These are phyloP conservation scores for Hemerocallis citrina DNA, from an alignment of 106 monocot species.

Conservation along the genomic window DNA sequence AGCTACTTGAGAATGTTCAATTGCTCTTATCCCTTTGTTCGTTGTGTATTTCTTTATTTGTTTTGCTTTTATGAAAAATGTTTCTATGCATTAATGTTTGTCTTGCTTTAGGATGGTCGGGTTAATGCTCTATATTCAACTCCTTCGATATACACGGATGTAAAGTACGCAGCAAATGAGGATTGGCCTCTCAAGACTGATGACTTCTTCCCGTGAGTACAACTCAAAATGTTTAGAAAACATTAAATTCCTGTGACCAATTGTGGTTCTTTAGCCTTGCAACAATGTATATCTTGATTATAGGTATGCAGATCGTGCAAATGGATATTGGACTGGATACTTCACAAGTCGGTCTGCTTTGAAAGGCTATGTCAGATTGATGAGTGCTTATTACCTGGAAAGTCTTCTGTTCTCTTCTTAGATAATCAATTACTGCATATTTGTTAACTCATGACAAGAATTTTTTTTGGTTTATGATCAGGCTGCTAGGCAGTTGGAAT, in stretches of 20 bases:
- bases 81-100: constrained; percentile 3
- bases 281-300: constrained; percentile 9
- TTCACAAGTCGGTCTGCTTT: constrained; percentile 91
- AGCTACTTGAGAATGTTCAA: too few species aligned
- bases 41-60: too few species aligned
- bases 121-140: constrained; percentile 97
- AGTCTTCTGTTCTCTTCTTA: constrained; percentile 6
- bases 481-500: constrained; percentile 93
- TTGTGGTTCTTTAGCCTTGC: not conserved
- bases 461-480: constrained; percentile 16
- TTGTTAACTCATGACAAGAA: not conserved
- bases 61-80: too few species aligned
- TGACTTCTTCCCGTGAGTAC: constrained; percentile 94
- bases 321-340: constrained; percentile 98
- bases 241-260: not conserved
- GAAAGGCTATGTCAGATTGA: constrained; percentile 78
- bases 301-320: constrained; percentile 90
- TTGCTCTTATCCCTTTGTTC: too few species aligned
- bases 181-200: constrained; percentile 85
- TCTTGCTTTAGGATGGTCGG: constrained; percentile 75
- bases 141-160: constrained; percentile 94
- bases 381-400: constrained; percentile 94
- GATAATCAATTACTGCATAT: not conserved
- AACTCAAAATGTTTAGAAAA: constrained; percentile 2
- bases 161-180: constrained; percentile 77